These are phyloP conservation scores for Massariosphaeria phaeospora DNA, from an alignment of 495 filamentous ascomycete genomes.

Conservation along the genomic window DNA sequence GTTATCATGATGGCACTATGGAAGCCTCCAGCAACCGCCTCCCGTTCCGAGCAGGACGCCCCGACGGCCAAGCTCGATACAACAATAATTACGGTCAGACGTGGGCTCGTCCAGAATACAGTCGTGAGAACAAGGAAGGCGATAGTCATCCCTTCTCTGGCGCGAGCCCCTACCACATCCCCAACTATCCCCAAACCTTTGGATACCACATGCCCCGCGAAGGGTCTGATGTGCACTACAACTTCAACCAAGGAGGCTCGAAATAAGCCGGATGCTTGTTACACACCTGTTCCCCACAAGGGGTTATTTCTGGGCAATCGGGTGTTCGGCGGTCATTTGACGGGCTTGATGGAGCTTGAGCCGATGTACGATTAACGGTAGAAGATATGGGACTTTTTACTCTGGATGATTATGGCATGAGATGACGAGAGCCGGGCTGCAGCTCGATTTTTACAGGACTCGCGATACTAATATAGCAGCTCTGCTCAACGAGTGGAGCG, in stretches of 20 bases:
- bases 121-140: constrained; percentile 7
- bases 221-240: background rate
- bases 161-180: background rate
- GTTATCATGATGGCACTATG: background rate
- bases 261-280: background rate
- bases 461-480: too few species aligned
- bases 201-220: background rate
- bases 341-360: too few species aligned
- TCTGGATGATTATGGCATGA: too few species aligned
- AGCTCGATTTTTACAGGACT: too few species aligned
- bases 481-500: too few species aligned
- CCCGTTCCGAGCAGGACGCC: background rate
- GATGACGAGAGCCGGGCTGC: too few species aligned
- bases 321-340: too few species aligned
- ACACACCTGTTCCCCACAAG: background rate
- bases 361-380: too few species aligned
- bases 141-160: background rate
- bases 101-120: background rate
- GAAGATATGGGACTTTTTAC: too few species aligned
- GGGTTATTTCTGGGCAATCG: too few species aligned
- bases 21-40: constrained; percentile 1
- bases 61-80: background rate
- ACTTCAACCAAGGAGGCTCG: background rate
- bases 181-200: background rate
- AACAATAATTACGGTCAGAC: background rate